Conservation (phyloP, 805 yeast genomes). For the Suhomyces vadensis region DNA sequence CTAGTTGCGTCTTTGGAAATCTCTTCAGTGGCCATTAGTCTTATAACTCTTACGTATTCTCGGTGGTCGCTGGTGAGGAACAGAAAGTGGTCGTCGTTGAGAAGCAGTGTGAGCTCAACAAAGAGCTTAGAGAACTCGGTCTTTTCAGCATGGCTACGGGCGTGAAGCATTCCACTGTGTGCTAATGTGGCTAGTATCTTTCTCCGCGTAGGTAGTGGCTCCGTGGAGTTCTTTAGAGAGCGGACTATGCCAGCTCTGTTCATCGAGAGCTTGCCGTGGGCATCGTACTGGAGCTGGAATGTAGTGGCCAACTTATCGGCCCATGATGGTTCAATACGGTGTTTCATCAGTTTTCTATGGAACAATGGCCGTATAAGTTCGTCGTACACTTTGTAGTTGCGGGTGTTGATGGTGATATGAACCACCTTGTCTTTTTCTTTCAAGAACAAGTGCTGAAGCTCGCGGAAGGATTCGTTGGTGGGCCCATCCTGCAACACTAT, state of each 20-base stretch:
- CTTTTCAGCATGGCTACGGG: constrained; percentile 13
- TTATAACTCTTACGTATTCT: constrained; percentile 20
- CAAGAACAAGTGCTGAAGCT: constrained; percentile 20
- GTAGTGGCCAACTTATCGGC: constrained; percentile 27
- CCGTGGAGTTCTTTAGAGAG: constrained; percentile 16
- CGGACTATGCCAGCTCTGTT: constrained; percentile 14
- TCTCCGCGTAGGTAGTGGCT: constrained; percentile 20
- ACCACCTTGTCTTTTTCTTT: constrained; percentile 21
- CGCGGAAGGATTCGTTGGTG: neutral
- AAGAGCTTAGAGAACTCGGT: constrained; percentile 17
- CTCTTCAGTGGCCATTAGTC: too few relatives aligned
- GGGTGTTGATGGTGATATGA: constrained; percentile 30
- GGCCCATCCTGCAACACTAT: constrained; percentile 16
- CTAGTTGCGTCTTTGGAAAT: too few relatives aligned
- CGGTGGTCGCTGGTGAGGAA: constrained; percentile 17
- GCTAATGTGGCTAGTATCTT: constrained; percentile 17
- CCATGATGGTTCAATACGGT: constrained; percentile 17
- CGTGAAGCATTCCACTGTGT: constrained; percentile 21
- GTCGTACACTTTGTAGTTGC: constrained; percentile 24
- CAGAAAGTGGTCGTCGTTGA: constrained; percentile 24
- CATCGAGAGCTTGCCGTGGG: constrained; percentile 9
- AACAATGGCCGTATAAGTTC: constrained; percentile 20
- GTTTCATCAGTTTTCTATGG: neutral
- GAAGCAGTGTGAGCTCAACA: constrained; percentile 14
- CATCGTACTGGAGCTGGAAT: constrained; percentile 19